Base-by-base conservation (phyloP, 768 basidiomycete species). In the Fomitopsis serialis region DNA sequence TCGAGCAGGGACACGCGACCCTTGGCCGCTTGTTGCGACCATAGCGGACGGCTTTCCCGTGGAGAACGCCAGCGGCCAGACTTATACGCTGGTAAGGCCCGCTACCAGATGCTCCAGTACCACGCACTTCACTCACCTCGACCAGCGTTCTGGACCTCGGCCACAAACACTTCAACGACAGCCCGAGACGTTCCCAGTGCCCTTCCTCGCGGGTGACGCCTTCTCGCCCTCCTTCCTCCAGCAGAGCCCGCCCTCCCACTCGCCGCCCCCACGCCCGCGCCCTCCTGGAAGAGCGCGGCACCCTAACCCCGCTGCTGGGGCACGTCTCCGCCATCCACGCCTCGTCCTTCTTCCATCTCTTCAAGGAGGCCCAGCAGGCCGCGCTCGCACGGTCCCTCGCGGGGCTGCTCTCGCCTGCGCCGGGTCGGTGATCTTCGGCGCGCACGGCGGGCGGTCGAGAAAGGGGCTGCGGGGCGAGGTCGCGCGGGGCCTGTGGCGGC, bases 81-180 rank as follows among this genome's bases (percentile, higher is more conserved):
- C 57, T 37, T 74, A 34, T 56, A 54, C n/a, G 57, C 52, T 58
- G 71, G 74, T 72, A 40, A 48, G 36, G 23, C 22, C 21, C 25
- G n/a, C n/a, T n/a, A n/a, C n/a, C n/a, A n/a, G n/a, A n/a, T 32
- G 11, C 29, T 5, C 11, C 29, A 32, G 29, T 32, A 6, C 6
- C 29, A 6, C 11, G 29, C 29, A 32, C 6, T 6, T 6, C 29
- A 32, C 29, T 32, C 29, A 32, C 29, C 11, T 5, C 6, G 29
- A 32, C 6, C 6, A 83, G 82, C 67, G 9, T 78, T 82, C 53
- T 85, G 81, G 71, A 80, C 10, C 69, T 74, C 11, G 84, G 84
- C 2, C 82, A 85, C 57, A 69, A 76, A 37, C 70, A 86, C 19
- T 87, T 84, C 66, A 72, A 64, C 47, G 72, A 76, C 8, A 79